Percentiles rank a stretch among this genome's conserved stretches.
Evolutionary conservation across 176 grass and related monocot genomes (phyloP).

Genomic region (Pontederia crassipes): DNA sequence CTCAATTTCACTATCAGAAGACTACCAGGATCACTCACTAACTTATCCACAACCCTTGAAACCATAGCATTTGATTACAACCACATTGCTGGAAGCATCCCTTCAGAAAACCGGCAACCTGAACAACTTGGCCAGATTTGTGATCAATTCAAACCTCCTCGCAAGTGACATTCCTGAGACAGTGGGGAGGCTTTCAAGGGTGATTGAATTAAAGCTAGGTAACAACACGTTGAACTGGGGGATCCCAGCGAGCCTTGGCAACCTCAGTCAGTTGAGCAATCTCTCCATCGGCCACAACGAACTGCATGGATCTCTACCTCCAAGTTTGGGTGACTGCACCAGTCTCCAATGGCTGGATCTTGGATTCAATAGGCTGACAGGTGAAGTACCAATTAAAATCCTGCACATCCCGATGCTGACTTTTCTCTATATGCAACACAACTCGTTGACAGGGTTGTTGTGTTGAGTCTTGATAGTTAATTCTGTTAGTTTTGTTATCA

Average conservation of each 20-base stretch:
- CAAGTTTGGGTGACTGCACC: background rate
- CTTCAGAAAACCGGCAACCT: slow-evolving; percentile 14
- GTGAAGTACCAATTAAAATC: background rate
- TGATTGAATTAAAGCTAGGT: background rate
- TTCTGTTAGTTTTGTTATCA: too few species aligned
- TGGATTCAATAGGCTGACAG: background rate
- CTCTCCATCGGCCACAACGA: background rate
- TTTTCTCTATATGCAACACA: slow-evolving; percentile 6
- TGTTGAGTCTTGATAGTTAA: too few species aligned
- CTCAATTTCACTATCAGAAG: too few species aligned
- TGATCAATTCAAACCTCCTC: background rate
- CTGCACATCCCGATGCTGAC: slow-evolving; percentile 6
- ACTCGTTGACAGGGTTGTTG: slow-evolving; percentile 14
- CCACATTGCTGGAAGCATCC: slow-evolving; percentile 8
- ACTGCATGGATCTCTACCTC: slow-evolving; percentile 1
- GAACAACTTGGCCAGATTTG: background rate
- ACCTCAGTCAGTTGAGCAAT: background rate
- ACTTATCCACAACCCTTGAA: background rate
- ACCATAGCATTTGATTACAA: background rate
- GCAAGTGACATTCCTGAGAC: background rate
- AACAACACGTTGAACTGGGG: background rate
- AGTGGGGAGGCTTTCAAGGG: background rate
- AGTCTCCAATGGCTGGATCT: slow-evolving; percentile 7
- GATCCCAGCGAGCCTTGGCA: background rate
- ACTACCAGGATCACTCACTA: background rate